Evolutionary conservation across 257 asterid species (phyloP), one percentile per base, ranked within the genome.

Genomic region (Gentiana straminea): DNA sequence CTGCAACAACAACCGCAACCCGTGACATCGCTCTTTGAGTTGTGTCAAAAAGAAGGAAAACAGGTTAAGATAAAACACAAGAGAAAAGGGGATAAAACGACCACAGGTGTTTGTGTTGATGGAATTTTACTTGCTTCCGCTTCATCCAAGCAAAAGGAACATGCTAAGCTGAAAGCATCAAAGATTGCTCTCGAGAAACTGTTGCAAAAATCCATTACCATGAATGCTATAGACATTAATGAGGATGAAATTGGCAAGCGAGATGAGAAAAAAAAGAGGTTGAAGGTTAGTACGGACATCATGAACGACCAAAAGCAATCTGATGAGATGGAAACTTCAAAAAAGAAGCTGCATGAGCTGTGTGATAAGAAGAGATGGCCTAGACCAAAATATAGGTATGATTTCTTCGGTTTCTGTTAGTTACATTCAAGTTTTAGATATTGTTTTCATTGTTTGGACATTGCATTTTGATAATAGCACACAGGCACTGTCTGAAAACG

Each of bases 361-460:
- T 87, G 94, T 72, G 76, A 68, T 51, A 91, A 73, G 79, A 84
- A 74, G 75, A 87, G 77, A 69, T 86, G 97, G 95, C 81, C 75
- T 7, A 77, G 66, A 37, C 96, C 98, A 44, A 55, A 2, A 53
- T 84, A 82, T 78, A 78, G 71, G 98, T 91, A 82, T 49, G 72
- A 47, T 10, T 13, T 38, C 15, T 15, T 39, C 57, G 9, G 65
- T 8, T 3, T 43, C 11, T 24, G 32, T 44, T 24, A 13, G 55
- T 46, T 58, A 8, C 34, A 35, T 54, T 46, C 35, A 5, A 43
- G 5, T 50, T 1, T 7, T 1, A 41, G 10, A 34, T 35, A 48
- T 33, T 32, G 4, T 11, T 57, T 33, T 44, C 44, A 24, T 32
- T 32, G 35, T 38, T 35, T 60, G 36, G 15, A 3, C 45, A 15